phyloP scores from a whole-genome alignment of 2,329 filamentous ascomycete genomes.

The Talaromyces amestolkiae region DNA sequence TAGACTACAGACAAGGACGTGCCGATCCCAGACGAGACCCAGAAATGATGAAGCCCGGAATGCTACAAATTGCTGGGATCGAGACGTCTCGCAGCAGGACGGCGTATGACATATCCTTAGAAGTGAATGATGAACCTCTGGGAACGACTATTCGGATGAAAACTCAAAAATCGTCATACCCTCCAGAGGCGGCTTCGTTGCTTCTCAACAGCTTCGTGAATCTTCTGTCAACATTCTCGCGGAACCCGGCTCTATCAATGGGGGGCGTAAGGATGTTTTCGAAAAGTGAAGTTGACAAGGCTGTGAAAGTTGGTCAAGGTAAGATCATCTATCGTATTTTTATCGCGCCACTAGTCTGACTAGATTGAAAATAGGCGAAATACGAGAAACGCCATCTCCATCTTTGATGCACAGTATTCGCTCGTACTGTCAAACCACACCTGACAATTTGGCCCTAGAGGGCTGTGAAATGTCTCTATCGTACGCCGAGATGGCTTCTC shows the following conservation, averaged over 20 bases:
- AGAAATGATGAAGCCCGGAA: not conserved
- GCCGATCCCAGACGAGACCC: not conserved
- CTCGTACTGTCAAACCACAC: not conserved
- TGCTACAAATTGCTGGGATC: not conserved
- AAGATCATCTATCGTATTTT: too few relatives aligned
- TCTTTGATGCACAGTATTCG: not conserved
- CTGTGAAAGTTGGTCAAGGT: not conserved
- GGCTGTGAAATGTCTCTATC: not conserved
- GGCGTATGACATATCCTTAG: not conserved
- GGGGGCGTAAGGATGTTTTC: not conserved
- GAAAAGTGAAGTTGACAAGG: not conserved
- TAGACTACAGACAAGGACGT: conserved; percentile 46
- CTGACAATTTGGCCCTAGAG: not conserved
- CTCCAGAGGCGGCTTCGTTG: not conserved
- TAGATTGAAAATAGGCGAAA: not conserved
- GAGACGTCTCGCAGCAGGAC: not conserved
- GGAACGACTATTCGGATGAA: not conserved
- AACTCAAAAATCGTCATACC: not conserved
- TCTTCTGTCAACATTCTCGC: not conserved
- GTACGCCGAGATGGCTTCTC: not conserved
- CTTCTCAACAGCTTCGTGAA: not conserved
- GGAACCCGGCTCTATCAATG: not conserved
- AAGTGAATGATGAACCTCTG: not conserved
- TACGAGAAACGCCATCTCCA: not conserved
- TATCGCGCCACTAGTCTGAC: too few relatives aligned